Base-by-base conservation (phyloP, 2,329 filamentous ascomycete genomes). In the Fusarium verticillioides region DNA sequence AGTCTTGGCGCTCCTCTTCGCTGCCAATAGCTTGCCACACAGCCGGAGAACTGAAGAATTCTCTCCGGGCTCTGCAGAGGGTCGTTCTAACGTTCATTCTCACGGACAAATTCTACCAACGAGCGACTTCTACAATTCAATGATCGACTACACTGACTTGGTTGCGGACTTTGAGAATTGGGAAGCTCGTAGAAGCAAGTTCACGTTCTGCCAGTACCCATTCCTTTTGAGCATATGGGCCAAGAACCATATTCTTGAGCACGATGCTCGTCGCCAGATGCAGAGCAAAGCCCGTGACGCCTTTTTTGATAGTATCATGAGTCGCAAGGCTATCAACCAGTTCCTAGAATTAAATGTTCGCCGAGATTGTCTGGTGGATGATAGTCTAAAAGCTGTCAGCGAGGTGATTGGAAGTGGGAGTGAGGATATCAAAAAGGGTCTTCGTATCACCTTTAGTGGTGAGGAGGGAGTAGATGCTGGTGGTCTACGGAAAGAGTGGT, bases 381-480 rank as follows among this genome's bases (percentile, higher is more conserved):
- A 97, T 81, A 97, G 94, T 75, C 85, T 98, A 34, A 93, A 92
- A 70, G 89, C 92, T 39, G 94, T 98, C 36, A 95, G 94, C 78
- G 93, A 95, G 82, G 93, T 94, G 30, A 92, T 97, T 60, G 94
- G 94, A 19, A 90, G 92, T 60, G 91, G 93, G 18, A 89, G 91
- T 60, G 94, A 96, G 76, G 95, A 97, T 71, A 91, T 97, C 80
- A 97, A 97, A 81, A 98, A 97, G 81, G 93, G 93, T 0, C 84
- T 98, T 34, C 90, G 93, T 23, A 96, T 98, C 67, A 91, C 93
- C 67, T 98, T 98, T 75, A 87, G 89, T 37, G 95, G 94, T 37
- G 95, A 98, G 82, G 95, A 98, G 82, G 95, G 95, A 9, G 91
- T 97, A 57, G 95, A 98, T 83, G 94, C 93, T 9, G 95, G 95